Evolutionary conservation across 805 yeast species (phyloP).

Genomic region (Blastobotrys muscicola): DNA sequence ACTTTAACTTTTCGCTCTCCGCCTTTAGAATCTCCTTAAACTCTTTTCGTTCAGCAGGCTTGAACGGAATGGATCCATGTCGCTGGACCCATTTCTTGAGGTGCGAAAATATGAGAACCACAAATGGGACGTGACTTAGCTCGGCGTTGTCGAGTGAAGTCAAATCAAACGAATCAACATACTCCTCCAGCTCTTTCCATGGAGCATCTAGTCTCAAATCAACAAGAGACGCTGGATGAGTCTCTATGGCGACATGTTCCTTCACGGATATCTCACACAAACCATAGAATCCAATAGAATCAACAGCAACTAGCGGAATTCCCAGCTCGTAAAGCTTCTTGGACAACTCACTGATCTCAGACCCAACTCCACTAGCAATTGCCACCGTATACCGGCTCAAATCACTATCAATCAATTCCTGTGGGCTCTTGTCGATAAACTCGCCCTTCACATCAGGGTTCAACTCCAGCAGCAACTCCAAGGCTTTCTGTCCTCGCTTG

Average conservation of each 20-base stretch:
- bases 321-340: conserved; percentile 33
- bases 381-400: conserved; percentile 43
- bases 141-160: conserved; percentile 33
- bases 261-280: conserved; percentile 40
- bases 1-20: conserved; percentile 32
- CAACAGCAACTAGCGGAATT: conserved; percentile 47
- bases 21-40: conserved; percentile 31
- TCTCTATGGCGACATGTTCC: conserved; percentile 61
- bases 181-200: conserved; percentile 57
- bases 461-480: conserved; percentile 40
- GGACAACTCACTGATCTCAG: conserved; percentile 24
- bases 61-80: conserved; percentile 26
- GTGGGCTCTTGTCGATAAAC: conserved; percentile 1
- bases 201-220: conserved; percentile 62
- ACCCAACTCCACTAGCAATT: conserved; percentile 33
- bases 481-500: conserved; percentile 33
- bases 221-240: conserved; percentile 54
- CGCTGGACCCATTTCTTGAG: conserved; percentile 32
- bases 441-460: conserved; percentile 48
- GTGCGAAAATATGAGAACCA: conserved; percentile 50
- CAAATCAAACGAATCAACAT: conserved; percentile 43
- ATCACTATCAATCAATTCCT: neutral
- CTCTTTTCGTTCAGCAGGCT: conserved; percentile 33
- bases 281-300: conserved; percentile 59
- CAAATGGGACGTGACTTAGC: conserved; percentile 60